Evolutionary conservation across 257 asterid species (phyloP), one percentile per base, ranked within the genome.

Genomic region (Nicotiana sylvestris): DNA sequence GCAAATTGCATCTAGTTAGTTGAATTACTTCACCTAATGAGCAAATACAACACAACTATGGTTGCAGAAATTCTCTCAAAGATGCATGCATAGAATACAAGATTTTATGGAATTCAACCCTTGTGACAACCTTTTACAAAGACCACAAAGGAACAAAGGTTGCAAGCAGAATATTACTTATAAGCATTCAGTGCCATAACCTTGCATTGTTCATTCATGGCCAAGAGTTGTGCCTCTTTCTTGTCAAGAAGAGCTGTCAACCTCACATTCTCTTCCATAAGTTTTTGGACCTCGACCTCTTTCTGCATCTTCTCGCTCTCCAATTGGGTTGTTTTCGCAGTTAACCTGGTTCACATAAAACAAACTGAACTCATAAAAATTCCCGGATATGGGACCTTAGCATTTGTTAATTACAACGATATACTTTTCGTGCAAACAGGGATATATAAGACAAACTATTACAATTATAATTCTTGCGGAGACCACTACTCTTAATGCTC

Each of bases 151-250:
- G 11, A 3, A 0, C 51, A 43, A 8, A 43, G 51, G 51, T 8
- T 43, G 51, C 8, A 43, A 43, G 32, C 66, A 25, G 82, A 85
- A 85, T 87, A 91, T 64, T 89, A 84, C 81, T 90, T 87, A 83
- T 90, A 90, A 77, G 95, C 91, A 82, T 85, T 90, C 58, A 96
- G 90, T 21, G 98, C 99, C 97, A 96, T 92, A 70, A 94, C 89
- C 90, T 96, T 96, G 92, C 98, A 96, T 86, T 96, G 98, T 89
- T 94, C 99, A 60, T 92, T 96, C 99, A 96, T 92, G 87, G 99
- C 99, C 72, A 90, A 83, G 18, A 96, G 98, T 83, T 96, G 99
- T 83, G 99, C 99, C 83, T 96, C 99, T 88, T 96, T 96, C 89
- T 94, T 91, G 93, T 94, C 99, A 76, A 94, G 97, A 39, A 86